phyloP scores from a whole-genome alignment of 805 yeast genomes.

The Vanderwaltozyma yarrowii region DNA sequence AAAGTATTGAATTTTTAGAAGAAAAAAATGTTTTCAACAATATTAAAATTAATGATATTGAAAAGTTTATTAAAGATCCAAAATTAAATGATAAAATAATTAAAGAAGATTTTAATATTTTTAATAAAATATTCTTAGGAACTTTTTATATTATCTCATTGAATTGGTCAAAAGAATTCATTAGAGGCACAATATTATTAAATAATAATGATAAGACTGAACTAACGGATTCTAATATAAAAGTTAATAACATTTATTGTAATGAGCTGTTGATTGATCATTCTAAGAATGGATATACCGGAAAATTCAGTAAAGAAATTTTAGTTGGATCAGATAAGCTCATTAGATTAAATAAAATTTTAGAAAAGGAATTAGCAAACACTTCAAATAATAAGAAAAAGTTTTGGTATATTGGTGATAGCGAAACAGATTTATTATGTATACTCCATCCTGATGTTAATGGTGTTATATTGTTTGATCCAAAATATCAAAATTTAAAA shows the following conservation, averaged over 20 bases:
- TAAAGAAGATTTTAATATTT: slow-evolving; percentile 11
- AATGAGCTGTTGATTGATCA: slow-evolving; percentile 8
- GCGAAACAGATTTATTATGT: slow-evolving; percentile 24
- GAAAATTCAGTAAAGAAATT: slow-evolving; percentile 15
- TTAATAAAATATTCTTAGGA: slow-evolving; percentile 1
- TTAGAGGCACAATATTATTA: too few relatives aligned
- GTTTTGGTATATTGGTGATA: slow-evolving; percentile 27
- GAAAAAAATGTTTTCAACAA: slow-evolving; percentile 11
- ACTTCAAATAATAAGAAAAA: neutral
- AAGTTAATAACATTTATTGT: slow-evolving; percentile 13
- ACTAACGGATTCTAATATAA: too few relatives aligned
- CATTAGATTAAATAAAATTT: neutral
- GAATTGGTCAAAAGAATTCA: slow-evolving; percentile 26
- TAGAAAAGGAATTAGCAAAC: neutral
- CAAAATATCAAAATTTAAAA: neutral
- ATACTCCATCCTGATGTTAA: slow-evolving; percentile 20
- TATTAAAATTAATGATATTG: slow-evolving; percentile 10
- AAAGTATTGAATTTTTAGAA: slow-evolving; percentile 18
- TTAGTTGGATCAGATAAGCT: slow-evolving; percentile 25
- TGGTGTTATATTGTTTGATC: slow-evolving; percentile 13
- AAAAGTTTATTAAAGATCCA: neutral
- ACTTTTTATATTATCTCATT: slow-evolving; percentile 19
- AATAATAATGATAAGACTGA: slow-evolving; percentile 4
- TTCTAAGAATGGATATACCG: slow-evolving; percentile 10
- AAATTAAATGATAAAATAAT: slow-evolving; percentile 3